phyloP scores from a whole-genome alignment of 2,329 filamentous ascomycete species.

The Diplodia scrobiculata region DNA sequence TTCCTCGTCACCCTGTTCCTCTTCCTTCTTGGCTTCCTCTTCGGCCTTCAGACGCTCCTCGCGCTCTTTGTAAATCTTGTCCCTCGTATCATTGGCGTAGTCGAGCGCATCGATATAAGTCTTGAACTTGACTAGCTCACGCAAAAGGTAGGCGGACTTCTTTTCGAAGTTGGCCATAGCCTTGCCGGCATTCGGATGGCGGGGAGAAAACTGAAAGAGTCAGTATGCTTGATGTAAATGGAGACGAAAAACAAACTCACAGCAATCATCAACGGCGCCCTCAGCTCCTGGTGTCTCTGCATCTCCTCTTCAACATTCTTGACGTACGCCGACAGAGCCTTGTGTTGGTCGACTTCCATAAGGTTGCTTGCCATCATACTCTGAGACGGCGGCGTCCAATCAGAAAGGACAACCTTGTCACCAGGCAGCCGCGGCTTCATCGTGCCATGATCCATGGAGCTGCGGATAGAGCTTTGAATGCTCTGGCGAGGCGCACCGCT shows the following conservation, averaged over 20 bases:
- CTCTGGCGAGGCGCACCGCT: conserved; percentile 57
- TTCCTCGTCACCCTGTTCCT: conserved; percentile 1
- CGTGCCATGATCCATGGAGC: conserved; percentile 58
- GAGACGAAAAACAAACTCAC: conserved; percentile 45
- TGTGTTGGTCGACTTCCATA: conserved; percentile 78
- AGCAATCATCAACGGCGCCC: conserved; percentile 82
- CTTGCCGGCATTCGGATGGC: conserved; percentile 75
- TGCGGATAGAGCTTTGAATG: conserved; percentile 64
- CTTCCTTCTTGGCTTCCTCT: conserved; percentile 11
- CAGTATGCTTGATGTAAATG: neutral
- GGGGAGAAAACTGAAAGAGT: conserved; percentile 68
- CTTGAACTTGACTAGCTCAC: conserved; percentile 94
- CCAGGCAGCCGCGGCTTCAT: conserved; percentile 73
- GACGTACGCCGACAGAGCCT: conserved; percentile 75
- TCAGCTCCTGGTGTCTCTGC: conserved; percentile 81
- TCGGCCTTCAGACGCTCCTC: conserved; percentile 29
- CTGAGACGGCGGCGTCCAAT: conserved; percentile 87
- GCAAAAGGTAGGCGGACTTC: conserved; percentile 86
- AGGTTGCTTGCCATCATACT: conserved; percentile 83
- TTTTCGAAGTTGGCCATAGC: conserved; percentile 97
- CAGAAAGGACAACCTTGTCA: conserved; percentile 78
- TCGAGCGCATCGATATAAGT: conserved; percentile 89
- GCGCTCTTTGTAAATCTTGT: conserved; percentile 64
- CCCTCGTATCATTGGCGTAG: conserved; percentile 68
- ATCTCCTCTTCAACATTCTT: conserved; percentile 83